Base-by-base conservation (phyloP, 495 filamentous ascomycete genomes). In the Filosporella fistucella region DNA sequence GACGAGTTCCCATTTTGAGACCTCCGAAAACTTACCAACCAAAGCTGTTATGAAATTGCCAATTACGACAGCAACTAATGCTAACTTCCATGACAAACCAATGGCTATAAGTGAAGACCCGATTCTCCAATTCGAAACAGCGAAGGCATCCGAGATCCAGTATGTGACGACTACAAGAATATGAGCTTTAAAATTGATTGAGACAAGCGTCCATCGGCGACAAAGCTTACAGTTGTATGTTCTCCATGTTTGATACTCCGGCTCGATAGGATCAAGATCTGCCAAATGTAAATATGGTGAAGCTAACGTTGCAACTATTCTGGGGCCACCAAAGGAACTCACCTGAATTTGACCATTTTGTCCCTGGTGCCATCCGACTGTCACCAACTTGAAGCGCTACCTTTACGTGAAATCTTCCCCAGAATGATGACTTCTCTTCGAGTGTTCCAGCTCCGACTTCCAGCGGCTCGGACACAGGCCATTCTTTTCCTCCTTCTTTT, bases 71-170 rank as follows among this genome's bases (percentile, higher is more conserved):
- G 80, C 76, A n/a, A 66, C 71, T 17, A 84, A 60, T 0, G 78
- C 72, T 52, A 84, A 77, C 21, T 74, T 68, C 62, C 77, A 84
- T 32, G 68, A 74, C 8, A 85, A 62, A 1, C 80, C 81, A 24
- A 83, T 73, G 16, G 76, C 71, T n/a, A 82, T 69, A 4, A 81
- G 77, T 18, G 75, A 72, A 23, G 72, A 73, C 2, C 73, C 77
- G 21, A 76, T 77, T 52, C 82, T 68, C 80, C 78, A 82, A 29
- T 71, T 79, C 6, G 72, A 68, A n/a, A 72, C 61, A 52, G 79
- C 78, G 59, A 84, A 77, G 34, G 75, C 70, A 49, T 82, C 78
- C 34, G 72, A 77, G 54, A 79, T 75, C 78, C 80, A 84, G 66
- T 81, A 81, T 40, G 76, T 77, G 46, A 68, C 30, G 17, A 44